Evolutionary conservation across 2,329 filamentous ascomycete genomes (phyloP).

Genomic region (Fusarium annulatum): DNA sequence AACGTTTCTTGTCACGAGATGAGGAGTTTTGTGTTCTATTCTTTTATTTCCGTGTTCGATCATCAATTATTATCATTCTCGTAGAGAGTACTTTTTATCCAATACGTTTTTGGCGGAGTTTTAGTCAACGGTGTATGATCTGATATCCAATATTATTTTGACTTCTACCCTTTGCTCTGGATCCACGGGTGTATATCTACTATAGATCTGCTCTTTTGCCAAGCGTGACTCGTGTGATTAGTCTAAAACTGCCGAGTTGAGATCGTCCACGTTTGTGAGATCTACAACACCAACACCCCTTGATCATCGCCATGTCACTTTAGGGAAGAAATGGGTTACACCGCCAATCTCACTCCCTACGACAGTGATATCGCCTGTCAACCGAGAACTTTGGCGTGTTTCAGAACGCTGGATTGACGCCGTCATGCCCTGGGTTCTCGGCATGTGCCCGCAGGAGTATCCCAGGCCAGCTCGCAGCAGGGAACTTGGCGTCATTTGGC

Average conservation of each 20-base stretch:
- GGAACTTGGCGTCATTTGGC: constrained; percentile 44
- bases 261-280: constrained; percentile 24
- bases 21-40: constrained; percentile 28
- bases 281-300: constrained; percentile 19
- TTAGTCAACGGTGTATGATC: constrained; percentile 8
- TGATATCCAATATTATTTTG: constrained; percentile 13
- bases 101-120: neutral
- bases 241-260: constrained; percentile 21
- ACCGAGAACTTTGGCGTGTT: neutral
- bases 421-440: constrained; percentile 45
- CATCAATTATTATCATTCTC: constrained; percentile 3
- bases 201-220: neutral
- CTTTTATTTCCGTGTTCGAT: constrained; percentile 13
- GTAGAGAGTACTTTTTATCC: constrained; percentile 20
- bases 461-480: constrained; percentile 47
- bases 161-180: neutral
- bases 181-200: constrained; percentile 1
- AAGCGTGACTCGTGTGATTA: constrained; percentile 11
- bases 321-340: neutral
- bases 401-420: constrained; percentile 47
- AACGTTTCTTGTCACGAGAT: constrained; percentile 36
- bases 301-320: constrained; percentile 5
- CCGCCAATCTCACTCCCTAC: constrained; percentile 19
- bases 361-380: neutral
- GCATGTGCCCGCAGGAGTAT: constrained; percentile 46